phyloP scores from a whole-genome alignment of 2,329 filamentous ascomycete species.

The Paracoccidioides lutzii region DNA sequence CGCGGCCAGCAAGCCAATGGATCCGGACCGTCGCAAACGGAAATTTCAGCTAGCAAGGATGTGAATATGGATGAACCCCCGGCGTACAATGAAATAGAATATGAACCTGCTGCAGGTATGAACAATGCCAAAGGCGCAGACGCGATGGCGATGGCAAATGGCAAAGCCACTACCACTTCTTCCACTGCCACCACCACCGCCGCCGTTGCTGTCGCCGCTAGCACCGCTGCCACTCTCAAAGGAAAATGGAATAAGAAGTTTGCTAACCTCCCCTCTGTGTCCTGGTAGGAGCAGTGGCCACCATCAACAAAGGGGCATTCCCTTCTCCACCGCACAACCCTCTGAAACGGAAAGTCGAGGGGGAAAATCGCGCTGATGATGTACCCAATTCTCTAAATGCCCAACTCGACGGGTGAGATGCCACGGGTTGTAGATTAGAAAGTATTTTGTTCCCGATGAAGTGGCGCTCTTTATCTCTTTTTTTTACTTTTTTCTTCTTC shows the following conservation, averaged over 20 bases:
- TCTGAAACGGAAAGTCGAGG: constrained; percentile 23
- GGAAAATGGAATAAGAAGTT: constrained; percentile 1
- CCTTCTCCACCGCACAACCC: constrained; percentile 17
- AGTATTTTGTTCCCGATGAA: no score
- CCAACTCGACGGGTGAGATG: background rate
- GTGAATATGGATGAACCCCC: constrained; percentile 1
- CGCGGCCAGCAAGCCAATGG: background rate
- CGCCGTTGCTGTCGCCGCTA: background rate
- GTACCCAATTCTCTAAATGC: background rate
- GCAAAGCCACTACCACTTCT: background rate
- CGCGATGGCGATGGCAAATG: background rate
- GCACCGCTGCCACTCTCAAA: background rate
- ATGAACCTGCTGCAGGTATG: background rate
- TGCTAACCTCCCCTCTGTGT: constrained; percentile 17
- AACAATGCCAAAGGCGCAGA: background rate
- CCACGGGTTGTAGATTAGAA: background rate
- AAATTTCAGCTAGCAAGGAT: background rate
- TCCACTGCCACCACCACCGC: background rate
- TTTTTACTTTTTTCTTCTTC: no score
- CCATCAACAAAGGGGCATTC: constrained; percentile 6
- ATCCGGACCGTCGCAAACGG: background rate
- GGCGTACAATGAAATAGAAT: constrained; percentile 2
- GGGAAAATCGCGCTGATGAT: constrained; percentile 5
- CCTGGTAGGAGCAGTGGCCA: constrained; percentile 18
- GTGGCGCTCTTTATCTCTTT: no score